phyloP scores from a whole-genome alignment of 2,329 filamentous ascomycete genomes.

The Escovopsis sp. region DNA sequence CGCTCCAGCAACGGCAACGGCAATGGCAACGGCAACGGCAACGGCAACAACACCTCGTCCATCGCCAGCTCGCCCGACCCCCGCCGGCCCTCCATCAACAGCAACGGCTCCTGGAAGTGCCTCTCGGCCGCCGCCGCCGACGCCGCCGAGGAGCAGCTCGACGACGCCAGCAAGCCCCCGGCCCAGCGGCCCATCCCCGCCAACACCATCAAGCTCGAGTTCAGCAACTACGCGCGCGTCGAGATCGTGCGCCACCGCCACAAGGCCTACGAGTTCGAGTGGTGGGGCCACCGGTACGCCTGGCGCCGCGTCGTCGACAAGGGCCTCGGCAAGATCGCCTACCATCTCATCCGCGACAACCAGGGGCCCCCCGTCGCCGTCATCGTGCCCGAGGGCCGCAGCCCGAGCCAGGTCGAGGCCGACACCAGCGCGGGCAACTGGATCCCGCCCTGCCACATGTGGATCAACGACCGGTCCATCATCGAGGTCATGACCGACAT shows the following conservation, averaged over 20 bases:
- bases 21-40: no score
- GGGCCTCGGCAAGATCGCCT: constrained; percentile 54
- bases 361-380: constrained; percentile 54
- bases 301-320: constrained; percentile 70
- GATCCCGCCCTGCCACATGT: constrained; percentile 82
- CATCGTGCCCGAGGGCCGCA: constrained; percentile 67
- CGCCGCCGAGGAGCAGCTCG: constrained; percentile 1
- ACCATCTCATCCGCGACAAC: constrained; percentile 60
- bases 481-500: constrained; percentile 60
- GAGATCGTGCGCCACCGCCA: constrained; percentile 56
- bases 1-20: constrained; percentile 6
- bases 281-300: constrained; percentile 75
- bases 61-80: constrained; percentile 1
- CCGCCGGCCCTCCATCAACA: constrained; percentile 4
- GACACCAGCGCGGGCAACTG: constrained; percentile 72
- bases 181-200: constrained; percentile 28
- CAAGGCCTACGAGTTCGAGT: constrained; percentile 81
- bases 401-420: constrained; percentile 50
- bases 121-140: constrained; percentile 3
- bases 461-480: constrained; percentile 63
- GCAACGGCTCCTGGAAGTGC: constrained; percentile 5
- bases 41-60: background rate
- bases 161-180: constrained; percentile 7
- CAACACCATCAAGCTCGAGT: constrained; percentile 78
- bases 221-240: constrained; percentile 92